Evolutionary conservation across 208 protist genomes (phyloP).

Genomic region (Crithidia sp.): DNA sequence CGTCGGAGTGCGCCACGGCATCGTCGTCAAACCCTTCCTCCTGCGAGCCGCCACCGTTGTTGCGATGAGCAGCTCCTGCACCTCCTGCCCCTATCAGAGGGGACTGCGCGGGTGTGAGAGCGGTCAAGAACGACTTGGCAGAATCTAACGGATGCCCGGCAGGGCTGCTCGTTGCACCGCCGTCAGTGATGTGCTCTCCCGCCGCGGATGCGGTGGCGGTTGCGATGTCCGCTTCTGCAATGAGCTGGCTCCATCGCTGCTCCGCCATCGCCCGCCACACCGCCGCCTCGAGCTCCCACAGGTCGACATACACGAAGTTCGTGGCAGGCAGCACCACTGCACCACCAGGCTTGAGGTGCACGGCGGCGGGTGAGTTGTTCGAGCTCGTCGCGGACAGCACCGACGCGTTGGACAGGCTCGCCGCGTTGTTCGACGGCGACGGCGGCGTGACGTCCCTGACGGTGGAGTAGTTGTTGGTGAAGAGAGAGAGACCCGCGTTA

Average conservation of each 20-base stretch:
- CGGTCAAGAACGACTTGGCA: not conserved
- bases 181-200: not conserved
- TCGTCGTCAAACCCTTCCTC: not conserved
- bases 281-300: conserved; percentile 22
- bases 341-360: conserved; percentile 6
- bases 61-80: not conserved
- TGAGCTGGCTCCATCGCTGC: conserved; percentile 15
- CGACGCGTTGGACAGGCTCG: not conserved
- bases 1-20: not conserved
- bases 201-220: not conserved
- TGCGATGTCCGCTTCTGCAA: not conserved
- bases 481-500: conserved; percentile 32
- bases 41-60: not conserved
- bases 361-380: conserved; percentile 6
- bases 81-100: not conserved
- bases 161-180: not conserved
- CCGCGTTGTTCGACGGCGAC: not conserved
- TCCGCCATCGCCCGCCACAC: conserved; percentile 24
- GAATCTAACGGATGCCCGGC: too few relatives aligned
- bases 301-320: conserved; percentile 22
- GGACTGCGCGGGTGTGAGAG: not conserved
- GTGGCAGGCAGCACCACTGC: not conserved
- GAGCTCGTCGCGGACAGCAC: not conserved
- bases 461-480: conserved; percentile 50
- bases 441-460: conserved; percentile 22